These are phyloP conservation scores for Prunus mongolica DNA, from an alignment of 306 rosid genomes.

Conservation along the genomic window DNA sequence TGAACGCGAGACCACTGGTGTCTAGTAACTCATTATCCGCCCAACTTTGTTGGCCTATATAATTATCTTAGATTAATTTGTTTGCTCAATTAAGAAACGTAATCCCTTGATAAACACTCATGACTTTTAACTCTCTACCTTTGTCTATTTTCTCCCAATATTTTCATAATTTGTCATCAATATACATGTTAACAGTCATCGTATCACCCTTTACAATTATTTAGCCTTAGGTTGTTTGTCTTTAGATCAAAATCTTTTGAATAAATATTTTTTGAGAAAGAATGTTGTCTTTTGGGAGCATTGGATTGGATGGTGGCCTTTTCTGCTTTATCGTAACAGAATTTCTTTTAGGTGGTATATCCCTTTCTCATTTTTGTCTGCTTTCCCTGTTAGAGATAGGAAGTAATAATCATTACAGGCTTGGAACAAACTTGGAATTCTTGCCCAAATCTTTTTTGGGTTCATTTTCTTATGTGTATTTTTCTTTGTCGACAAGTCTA, in stretches of 20 bases:
- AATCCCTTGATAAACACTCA: too few species aligned
- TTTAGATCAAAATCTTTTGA: background rate
- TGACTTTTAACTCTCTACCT: too few species aligned
- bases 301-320: constrained; percentile 3
- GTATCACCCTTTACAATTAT: too few species aligned
- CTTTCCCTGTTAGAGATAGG: background rate
- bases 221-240: background rate
- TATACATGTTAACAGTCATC: too few species aligned
- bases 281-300: constrained; percentile 12
- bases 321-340: background rate
- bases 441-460: background rate
- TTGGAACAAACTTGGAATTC: constrained; percentile 1
- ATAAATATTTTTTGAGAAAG: background rate
- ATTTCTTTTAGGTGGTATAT: constrained; percentile 21
- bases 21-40: too few species aligned
- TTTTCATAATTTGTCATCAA: too few species aligned
- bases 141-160: too few species aligned
- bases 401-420: background rate
- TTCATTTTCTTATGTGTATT: background rate
- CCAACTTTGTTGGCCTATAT: too few species aligned
- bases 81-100: too few species aligned
- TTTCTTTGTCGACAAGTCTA: background rate
- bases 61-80: too few species aligned
- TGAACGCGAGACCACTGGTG: too few species aligned
- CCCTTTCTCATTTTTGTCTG: constrained; percentile 19